These are phyloP conservation scores for Acer yangbiense DNA, from an alignment of 345 rosid species.

Conservation along the genomic window DNA sequence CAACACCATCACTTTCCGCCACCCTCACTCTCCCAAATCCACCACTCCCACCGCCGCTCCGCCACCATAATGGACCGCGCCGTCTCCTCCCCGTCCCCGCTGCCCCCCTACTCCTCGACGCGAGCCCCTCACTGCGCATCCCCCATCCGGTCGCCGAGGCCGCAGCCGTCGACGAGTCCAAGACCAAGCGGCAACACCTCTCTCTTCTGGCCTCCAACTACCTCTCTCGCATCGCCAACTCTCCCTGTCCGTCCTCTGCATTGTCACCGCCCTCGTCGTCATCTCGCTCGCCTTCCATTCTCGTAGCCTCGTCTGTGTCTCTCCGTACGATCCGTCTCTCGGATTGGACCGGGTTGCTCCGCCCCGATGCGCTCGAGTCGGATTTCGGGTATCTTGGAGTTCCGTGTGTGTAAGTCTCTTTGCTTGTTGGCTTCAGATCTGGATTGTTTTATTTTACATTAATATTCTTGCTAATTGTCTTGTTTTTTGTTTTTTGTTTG, in stretches of 20 bases:
- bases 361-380: constrained; percentile 76
- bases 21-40: constrained; percentile 46
- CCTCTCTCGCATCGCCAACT: constrained; percentile 50
- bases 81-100: constrained; percentile 47
- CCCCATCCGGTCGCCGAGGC: background rate
- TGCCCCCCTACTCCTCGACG: constrained; percentile 25
- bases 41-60: constrained; percentile 26
- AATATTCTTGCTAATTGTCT: constrained; percentile 3
- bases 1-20: constrained; percentile 27
- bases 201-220: constrained; percentile 50
- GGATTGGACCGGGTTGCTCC: constrained; percentile 71
- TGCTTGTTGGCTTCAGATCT: constrained; percentile 25
- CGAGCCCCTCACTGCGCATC: constrained; percentile 6
- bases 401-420: constrained; percentile 90
- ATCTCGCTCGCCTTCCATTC: constrained; percentile 42
- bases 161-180: constrained; percentile 56
- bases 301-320: constrained; percentile 68
- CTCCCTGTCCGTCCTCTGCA: constrained; percentile 48
- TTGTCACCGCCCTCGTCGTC: constrained; percentile 28
- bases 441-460: background rate
- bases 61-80: constrained; percentile 56
- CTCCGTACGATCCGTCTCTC: constrained; percentile 66
- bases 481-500: background rate
- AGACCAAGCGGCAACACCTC: constrained; percentile 59
- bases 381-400: constrained; percentile 95